phyloP scores from a whole-genome alignment of 208 protist species.

The Crithidia brevicula region DNA sequence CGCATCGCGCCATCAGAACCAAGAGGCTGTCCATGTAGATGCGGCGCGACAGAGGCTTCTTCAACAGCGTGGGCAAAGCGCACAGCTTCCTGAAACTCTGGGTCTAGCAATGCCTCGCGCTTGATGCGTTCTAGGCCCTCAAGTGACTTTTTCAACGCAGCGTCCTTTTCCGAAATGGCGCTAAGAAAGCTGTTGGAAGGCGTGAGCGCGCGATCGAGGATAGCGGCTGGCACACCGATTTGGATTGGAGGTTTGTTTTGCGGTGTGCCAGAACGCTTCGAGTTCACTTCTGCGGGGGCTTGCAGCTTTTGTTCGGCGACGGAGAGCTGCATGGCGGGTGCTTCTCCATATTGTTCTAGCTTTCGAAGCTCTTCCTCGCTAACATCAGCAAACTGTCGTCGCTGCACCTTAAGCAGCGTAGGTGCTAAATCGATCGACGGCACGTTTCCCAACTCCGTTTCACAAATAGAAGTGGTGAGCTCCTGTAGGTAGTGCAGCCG shows the following conservation, averaged over 20 bases:
- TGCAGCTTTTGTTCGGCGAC: neutral
- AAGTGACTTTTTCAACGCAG: constrained; percentile 42
- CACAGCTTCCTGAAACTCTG: constrained; percentile 75
- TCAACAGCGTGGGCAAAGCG: constrained; percentile 58
- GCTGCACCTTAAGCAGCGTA: constrained; percentile 53
- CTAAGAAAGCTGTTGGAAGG: constrained; percentile 77
- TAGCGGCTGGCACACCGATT: constrained; percentile 23
- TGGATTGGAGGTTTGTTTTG: neutral
- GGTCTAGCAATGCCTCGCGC: constrained; percentile 68
- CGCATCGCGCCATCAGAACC: neutral
- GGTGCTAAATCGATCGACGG: constrained; percentile 68
- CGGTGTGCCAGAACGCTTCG: neutral
- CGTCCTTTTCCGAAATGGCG: constrained; percentile 52
- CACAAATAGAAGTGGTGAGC: constrained; percentile 42
- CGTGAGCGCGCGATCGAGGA: constrained; percentile 62
- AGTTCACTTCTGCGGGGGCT: neutral
- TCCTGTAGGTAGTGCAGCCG: constrained; percentile 48
- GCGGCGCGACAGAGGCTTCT: constrained; percentile 40
- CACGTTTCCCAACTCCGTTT: constrained; percentile 26
- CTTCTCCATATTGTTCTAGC: constrained; percentile 72
- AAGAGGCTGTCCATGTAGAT: constrained; percentile 30
- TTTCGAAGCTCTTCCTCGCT: constrained; percentile 57
- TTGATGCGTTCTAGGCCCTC: constrained; percentile 78
- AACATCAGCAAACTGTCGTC: constrained; percentile 55
- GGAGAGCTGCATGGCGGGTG: constrained; percentile 14